Base-by-base conservation (phyloP, 1,284 basidiomycete genomes). In the Ceratobasidium sp. region DNA sequence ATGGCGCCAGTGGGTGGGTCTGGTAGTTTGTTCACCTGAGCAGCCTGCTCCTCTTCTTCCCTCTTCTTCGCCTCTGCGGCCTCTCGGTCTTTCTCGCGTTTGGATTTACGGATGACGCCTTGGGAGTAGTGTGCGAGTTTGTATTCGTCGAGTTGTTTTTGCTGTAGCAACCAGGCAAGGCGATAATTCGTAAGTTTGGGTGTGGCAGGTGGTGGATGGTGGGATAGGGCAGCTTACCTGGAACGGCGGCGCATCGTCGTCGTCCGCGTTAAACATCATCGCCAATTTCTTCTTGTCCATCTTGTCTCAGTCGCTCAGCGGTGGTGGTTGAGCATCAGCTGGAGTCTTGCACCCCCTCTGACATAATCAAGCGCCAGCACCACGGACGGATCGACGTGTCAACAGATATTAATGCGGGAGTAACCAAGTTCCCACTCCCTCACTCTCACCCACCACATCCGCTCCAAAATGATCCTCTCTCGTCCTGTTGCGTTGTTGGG, bases 41-140 rank as follows among this genome's bases (percentile, higher is more conserved):
- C 90, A 54, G 91, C 90, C 78, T 90, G 87, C 75, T 91, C 92
- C 79, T 96, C 94, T 79, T 93, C 90, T 80, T 93, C 90, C 78
- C 86, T 89, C 80, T 90, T 90, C 83, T 95, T 96, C 41, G 91
- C 92, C 74, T 94, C 93, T 59, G 94, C 95, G 63, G 89, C 90
- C 80, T 98, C 95, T 78, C 91, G 88, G 80, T 98, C 95, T 80
- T 92, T 95, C 82, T 97, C 92, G 73, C 90, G 84, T 68, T 88
- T 87, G 29, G 92, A 93, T 81, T 94, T 94, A 66, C 89, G 86
- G 53, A 89, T 86, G 41, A 86, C 90, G 29, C 92, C 92, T 79
- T 92, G 88, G 43, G 91, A 82, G 80, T 91, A 94, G 74, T 92
- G 89, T 22, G 90, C 89, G 71, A 92, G 82, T 81, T 94, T 94